Conservation (phyloP, 2,329 filamentous ascomycete species). For the Alternaria arbusti region DNA sequence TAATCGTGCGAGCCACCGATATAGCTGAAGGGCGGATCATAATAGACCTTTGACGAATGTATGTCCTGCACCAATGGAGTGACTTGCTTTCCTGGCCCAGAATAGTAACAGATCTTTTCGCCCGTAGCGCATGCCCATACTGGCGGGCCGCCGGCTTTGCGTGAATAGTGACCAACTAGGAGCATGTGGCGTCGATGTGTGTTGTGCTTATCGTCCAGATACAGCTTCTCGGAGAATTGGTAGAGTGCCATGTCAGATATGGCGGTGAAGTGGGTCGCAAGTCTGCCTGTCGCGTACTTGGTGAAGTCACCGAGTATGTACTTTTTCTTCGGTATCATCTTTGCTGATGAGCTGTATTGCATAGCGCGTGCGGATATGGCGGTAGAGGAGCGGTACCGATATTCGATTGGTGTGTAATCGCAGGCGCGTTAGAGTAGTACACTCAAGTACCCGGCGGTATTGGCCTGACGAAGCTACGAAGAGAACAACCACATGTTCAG, state of each 20-base stretch:
- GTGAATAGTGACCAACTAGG: conserved; percentile 3
- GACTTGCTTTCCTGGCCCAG: not conserved
- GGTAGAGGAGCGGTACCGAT: too few species aligned
- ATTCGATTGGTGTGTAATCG: not conserved
- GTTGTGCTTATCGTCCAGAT: not conserved
- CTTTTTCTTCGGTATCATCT: not conserved
- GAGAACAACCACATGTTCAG: too few species aligned
- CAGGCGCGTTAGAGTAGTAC: not conserved
- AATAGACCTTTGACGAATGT: not conserved
- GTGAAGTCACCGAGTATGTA: not conserved
- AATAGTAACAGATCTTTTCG: not conserved
- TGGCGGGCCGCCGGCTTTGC: not conserved
- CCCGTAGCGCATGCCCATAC: conserved; percentile 8
- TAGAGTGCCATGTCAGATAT: not conserved
- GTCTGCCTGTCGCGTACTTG: not conserved
- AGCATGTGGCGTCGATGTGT: not conserved
- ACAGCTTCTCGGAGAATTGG: not conserved
- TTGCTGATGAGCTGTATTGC: not conserved
- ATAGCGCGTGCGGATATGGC: not conserved
- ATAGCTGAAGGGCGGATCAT: not conserved
- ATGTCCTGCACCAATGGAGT: not conserved
- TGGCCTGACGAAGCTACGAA: not conserved
- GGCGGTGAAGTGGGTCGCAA: not conserved
- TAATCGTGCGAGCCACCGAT: not conserved
- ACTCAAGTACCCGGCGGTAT: not conserved